Evolutionary conservation across 805 yeast genomes (phyloP).

Genomic region (Saccharomycopsis capsularis): DNA sequence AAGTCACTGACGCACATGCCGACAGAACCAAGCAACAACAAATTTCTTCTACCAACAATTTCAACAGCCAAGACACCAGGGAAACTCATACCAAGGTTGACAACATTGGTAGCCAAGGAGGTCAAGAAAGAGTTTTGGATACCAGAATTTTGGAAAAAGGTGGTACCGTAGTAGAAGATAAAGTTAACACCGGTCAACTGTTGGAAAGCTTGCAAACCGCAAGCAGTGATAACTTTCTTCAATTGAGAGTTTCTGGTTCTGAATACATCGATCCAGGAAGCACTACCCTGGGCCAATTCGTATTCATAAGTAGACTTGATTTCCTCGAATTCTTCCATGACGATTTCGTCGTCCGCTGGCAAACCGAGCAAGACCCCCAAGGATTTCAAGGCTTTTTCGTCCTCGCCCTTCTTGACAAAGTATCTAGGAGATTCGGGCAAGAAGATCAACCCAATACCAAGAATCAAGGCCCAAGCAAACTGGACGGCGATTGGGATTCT

Average conservation of each 20-base stretch:
- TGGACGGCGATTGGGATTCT: constrained; percentile 63
- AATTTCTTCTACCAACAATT: constrained; percentile 57
- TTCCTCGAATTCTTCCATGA: constrained; percentile 40
- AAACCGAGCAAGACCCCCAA: constrained; percentile 55
- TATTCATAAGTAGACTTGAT: constrained; percentile 42
- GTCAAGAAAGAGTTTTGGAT: constrained; percentile 41
- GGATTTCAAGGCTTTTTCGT: constrained; percentile 43
- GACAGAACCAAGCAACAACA: constrained; percentile 54
- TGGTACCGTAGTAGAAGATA: constrained; percentile 63
- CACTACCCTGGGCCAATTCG: constrained; percentile 51
- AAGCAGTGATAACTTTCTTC: constrained; percentile 39
- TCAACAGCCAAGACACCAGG: constrained; percentile 52
- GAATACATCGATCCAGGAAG: constrained; percentile 38
- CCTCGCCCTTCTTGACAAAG: constrained; percentile 49
- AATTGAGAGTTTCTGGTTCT: constrained; percentile 33
- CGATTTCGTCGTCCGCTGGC: constrained; percentile 37
- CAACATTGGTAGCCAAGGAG: constrained; percentile 38
- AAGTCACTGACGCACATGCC: constrained; percentile 59
- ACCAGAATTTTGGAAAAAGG: constrained; percentile 49
- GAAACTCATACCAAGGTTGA: constrained; percentile 43
- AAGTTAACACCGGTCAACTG: constrained; percentile 71
- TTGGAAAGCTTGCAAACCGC: constrained; percentile 45
- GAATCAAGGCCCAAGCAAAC: constrained; percentile 48
- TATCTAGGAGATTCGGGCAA: constrained; percentile 70
- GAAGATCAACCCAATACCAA: constrained; percentile 43